These are phyloP conservation scores for Aspergillus puulaauensis DNA, from an alignment of 2,329 filamentous ascomycete genomes.

Conservation along the genomic window DNA sequence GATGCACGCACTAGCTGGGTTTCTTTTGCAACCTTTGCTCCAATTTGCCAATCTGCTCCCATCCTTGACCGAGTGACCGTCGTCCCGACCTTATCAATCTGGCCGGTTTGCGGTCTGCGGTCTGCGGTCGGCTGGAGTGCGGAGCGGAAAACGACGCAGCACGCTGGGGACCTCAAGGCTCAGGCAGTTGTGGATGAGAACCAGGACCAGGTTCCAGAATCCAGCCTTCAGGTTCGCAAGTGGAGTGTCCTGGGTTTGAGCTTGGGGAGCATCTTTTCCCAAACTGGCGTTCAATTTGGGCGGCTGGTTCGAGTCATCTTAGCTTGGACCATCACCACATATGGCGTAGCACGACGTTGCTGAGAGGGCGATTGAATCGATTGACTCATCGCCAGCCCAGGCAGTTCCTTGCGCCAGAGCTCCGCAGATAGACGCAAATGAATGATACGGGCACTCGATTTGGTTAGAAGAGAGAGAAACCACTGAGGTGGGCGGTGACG, in stretches of 20 bases:
- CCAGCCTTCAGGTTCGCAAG: too few species aligned
- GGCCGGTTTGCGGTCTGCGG: neutral
- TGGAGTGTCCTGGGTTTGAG: too few species aligned
- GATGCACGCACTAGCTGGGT: neutral
- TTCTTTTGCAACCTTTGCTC: too few species aligned
- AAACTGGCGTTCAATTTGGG: too few species aligned
- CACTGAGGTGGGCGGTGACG: neutral
- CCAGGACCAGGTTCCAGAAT: too few species aligned
- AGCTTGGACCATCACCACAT: neutral
- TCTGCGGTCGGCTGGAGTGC: neutral
- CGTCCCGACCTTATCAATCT: neutral
- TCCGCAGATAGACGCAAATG: neutral
- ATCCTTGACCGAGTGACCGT: neutral
- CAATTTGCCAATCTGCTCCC: too few species aligned
- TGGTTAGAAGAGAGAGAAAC: neutral
- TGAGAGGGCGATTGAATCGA: neutral
- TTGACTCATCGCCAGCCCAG: neutral
- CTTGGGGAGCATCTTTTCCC: too few species aligned
- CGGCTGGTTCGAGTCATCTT: too few species aligned
- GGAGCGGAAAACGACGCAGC: neutral
- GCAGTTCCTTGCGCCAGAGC: neutral
- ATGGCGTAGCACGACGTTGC: neutral
- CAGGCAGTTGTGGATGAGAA: too few species aligned
- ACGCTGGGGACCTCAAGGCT: too few species aligned
- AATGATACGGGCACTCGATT: constrained; percentile 4